Conservation (phyloP, 2,329 filamentous ascomycete genomes). For the Sporothrix inflata region DNA sequence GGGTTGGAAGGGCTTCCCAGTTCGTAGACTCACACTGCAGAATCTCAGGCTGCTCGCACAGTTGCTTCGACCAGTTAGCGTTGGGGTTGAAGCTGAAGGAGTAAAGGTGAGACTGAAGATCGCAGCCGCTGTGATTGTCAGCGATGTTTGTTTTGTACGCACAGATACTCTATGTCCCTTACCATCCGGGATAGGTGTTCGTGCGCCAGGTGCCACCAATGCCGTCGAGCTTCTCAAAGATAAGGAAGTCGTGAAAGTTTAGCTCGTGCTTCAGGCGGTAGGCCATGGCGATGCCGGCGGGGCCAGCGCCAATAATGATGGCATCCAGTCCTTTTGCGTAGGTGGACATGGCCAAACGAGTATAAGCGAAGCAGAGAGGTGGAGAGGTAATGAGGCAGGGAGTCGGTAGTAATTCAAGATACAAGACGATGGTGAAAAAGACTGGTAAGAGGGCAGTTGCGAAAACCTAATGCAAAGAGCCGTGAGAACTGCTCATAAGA, state of each 20-base stretch:
- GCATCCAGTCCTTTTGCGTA: slow-evolving; percentile 8
- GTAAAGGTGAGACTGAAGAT: slow-evolving; percentile 46
- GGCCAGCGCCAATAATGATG: slow-evolving; percentile 43
- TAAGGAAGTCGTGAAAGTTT: slow-evolving; percentile 40
- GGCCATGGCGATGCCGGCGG: slow-evolving; percentile 42
- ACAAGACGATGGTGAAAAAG: too few species aligned
- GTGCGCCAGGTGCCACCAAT: slow-evolving; percentile 41
- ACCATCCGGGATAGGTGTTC: not conserved
- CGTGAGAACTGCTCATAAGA: too few species aligned
- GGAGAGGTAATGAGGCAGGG: too few species aligned
- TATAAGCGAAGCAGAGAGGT: too few species aligned
- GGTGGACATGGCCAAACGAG: too few species aligned
- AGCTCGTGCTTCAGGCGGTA: slow-evolving; percentile 41
- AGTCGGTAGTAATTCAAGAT: too few species aligned
- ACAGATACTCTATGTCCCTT: not conserved
- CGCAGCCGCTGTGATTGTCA: slow-evolving; percentile 45
- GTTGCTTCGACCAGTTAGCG: slow-evolving; percentile 57
- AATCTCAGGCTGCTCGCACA: slow-evolving; percentile 57
- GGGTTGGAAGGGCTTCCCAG: slow-evolving; percentile 42
- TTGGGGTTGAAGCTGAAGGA: slow-evolving; percentile 49
- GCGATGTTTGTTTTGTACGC: not conserved
- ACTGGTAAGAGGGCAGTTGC: too few species aligned
- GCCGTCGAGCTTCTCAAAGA: slow-evolving; percentile 56
- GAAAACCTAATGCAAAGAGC: too few species aligned
- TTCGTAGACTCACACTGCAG: slow-evolving; percentile 46